Percentiles rank a stretch among this genome's conserved stretches.
phyloP scores from a whole-genome alignment of 2,329 filamentous ascomycete species.

The Penicillium vulpinum region DNA sequence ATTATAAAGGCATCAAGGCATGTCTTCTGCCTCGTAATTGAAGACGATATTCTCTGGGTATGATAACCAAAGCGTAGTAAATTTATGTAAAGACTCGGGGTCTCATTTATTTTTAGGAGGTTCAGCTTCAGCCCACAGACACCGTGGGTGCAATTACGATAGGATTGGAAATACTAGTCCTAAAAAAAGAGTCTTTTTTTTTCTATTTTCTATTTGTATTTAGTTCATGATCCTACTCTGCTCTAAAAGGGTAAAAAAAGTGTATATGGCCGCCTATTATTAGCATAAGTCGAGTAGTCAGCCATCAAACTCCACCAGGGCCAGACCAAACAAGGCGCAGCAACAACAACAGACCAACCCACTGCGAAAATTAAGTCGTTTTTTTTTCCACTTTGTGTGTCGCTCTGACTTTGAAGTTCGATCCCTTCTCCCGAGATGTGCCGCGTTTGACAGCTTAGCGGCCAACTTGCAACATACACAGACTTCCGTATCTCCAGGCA shows the following conservation, averaged over 20 bases:
- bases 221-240: neutral
- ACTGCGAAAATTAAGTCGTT: constrained; percentile 3
- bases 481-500: constrained; percentile 5
- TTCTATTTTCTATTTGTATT: neutral
- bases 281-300: constrained; percentile 15
- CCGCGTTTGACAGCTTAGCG: constrained; percentile 4
- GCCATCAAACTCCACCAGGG: constrained; percentile 18
- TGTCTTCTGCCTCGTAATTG: neutral
- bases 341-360: constrained; percentile 11
- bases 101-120: neutral
- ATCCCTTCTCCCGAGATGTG: constrained; percentile 8
- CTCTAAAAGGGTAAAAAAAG: neutral
- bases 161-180: neutral
- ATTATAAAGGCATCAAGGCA: neutral
- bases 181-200: neutral
- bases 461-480: neutral
- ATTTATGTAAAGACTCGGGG: neutral
- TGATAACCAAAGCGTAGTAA: neutral
- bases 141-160: neutral
- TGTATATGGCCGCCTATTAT: constrained; percentile 4
- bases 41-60: neutral
- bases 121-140: neutral
- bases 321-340: constrained; percentile 30
- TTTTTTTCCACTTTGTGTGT: constrained; percentile 12
- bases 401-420: neutral